phyloP scores from a whole-genome alignment of 148 eudicot genomes.

The Rhododendron williamsianum region DNA sequence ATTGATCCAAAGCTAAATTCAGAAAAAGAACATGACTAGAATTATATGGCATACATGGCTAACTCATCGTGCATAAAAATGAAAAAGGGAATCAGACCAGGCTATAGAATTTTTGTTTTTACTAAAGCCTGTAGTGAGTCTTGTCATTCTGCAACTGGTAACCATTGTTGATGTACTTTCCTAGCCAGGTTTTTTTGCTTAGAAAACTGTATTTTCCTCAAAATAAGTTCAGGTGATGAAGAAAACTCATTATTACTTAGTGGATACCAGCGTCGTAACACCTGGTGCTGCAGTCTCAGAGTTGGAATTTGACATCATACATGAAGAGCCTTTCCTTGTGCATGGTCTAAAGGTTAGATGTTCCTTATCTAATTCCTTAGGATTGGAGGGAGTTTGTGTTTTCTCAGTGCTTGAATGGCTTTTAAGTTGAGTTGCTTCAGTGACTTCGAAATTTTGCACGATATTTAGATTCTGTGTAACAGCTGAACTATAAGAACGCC shows the following conservation, averaged over 20 bases:
- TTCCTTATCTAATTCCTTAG: background rate
- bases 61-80: background rate
- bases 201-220: background rate
- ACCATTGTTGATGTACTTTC: background rate
- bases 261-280: slow-evolving; percentile 71
- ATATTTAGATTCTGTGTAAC: background rate
- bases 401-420: background rate
- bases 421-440: background rate
- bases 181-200: background rate
- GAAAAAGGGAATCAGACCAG: background rate
- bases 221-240: slow-evolving; percentile 79
- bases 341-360: slow-evolving; percentile 68
- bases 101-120: background rate
- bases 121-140: background rate
- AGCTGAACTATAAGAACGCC: background rate
- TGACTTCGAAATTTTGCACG: background rate
- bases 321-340: slow-evolving; percentile 71
- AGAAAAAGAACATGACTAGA: background rate
- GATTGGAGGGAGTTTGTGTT: background rate
- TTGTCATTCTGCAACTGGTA: background rate
- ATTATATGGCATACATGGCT: background rate
- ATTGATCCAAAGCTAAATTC: background rate
- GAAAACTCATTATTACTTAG: slow-evolving; percentile 92
- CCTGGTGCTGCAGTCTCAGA: slow-evolving; percentile 97
- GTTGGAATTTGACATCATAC: slow-evolving; percentile 75